Base-by-base conservation (phyloP, 2,329 filamentous ascomycete genomes). In the Fusarium nurragi region DNA sequence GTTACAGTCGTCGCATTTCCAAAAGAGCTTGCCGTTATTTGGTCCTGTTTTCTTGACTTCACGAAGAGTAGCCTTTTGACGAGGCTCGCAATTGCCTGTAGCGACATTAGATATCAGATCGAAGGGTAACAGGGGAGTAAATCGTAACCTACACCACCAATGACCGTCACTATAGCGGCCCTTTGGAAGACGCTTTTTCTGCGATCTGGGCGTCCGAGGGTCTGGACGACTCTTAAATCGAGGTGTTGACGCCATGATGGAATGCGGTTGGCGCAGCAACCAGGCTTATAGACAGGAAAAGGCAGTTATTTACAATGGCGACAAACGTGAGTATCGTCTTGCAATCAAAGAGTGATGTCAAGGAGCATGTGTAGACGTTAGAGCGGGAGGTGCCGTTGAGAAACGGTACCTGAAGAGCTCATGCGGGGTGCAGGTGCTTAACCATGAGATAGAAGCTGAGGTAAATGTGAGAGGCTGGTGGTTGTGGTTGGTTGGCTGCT, bases 1-100 rank as follows among this genome's bases (percentile, higher is more conserved):
- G 8, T 68, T 51, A 69, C 82, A 84, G 43, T 74, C 72, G 8
- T 73, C 71, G 66, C 82, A 84, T 11, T 72, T 76, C 71, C 77
- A 82, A 68, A 81, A 84, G 46, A 71, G 74, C 46, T 73, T 77
- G 22, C 80, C 80, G 40, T 77, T 73, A 67, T 82, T 83, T 22
- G 60, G 64, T 2, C 71, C 71, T 5, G 76, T 65, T 54, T 79
- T 82, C 47, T 74, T 77, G 26, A 78, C 77, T 47, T 75, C 72
- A n/a, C 74, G 71, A 32, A 74, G 71, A 11, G 68, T 64, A 8
- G 80, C 79, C 23, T 68, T 71, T 23, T 71, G 69, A 14, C 77
- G 80, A 22, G 80, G 81, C 22, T 74, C 72, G 55, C 81, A 83
- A 60, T 83, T 79, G 68, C 80, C 79, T 81, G 13, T 16, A 13